A percentile compares a stretch with the other conserved stretches of the same genome.
These are phyloP conservation scores for Lithospermum erythrorhizon DNA, from an alignment of 257 asterid species.

Conservation along the genomic window DNA sequence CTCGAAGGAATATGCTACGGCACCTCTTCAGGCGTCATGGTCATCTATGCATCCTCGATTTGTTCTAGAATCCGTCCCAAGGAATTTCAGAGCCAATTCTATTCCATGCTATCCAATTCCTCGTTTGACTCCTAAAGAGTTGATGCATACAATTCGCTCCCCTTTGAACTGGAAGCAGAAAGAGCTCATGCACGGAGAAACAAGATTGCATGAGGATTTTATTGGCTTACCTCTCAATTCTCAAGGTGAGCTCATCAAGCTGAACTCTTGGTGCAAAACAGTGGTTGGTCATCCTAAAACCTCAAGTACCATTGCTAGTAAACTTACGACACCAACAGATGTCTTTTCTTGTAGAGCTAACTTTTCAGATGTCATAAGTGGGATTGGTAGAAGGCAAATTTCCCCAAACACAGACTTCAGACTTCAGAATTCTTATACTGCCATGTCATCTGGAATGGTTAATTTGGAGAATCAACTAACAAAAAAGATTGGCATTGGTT, in stretches of 20 bases:
- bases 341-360: slow-evolving; percentile 13
- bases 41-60: slow-evolving; percentile 11
- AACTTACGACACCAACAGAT: slow-evolving; percentile 16
- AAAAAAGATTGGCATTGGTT: too few relatives aligned
- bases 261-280: slow-evolving; percentile 26
- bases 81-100: slow-evolving; percentile 21
- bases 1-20: slow-evolving; percentile 28
- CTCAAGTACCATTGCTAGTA: slow-evolving; percentile 15
- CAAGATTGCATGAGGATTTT: slow-evolving; percentile 15
- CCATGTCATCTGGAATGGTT: slow-evolving; percentile 31
- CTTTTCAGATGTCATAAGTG: slow-evolving; percentile 16
- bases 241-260: slow-evolving; percentile 46
- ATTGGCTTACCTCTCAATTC: slow-evolving; percentile 70
- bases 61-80: slow-evolving; percentile 15
- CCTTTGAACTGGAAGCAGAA: slow-evolving; percentile 22
- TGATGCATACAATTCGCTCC: slow-evolving; percentile 24
- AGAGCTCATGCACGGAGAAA: slow-evolving; percentile 17
- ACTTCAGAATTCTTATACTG: slow-evolving; percentile 20
- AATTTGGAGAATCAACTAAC: slow-evolving; percentile 1
- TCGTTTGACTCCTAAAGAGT: slow-evolving; percentile 27
- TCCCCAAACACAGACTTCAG: slow-evolving; percentile 19
- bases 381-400: slow-evolving; percentile 20
- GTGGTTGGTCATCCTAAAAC: slow-evolving; percentile 26
- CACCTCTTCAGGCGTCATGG: slow-evolving; percentile 23
- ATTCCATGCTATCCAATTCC: slow-evolving; percentile 9